Evolutionary conservation across 1,139 yeast genomes (phyloP).

Genomic region (Saccharomyces hybrid): DNA sequence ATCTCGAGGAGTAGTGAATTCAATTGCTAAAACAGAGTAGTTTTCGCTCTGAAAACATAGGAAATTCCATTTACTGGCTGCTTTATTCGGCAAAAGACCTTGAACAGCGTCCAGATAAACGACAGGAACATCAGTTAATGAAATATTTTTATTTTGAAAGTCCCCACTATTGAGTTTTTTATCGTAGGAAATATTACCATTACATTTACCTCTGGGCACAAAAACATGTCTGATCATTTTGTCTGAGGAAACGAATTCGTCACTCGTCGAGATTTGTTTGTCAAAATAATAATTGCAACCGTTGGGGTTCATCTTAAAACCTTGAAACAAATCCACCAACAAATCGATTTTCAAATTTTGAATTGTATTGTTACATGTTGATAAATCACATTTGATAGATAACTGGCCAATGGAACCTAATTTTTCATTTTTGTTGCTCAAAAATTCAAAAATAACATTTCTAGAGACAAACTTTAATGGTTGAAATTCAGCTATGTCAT

Average conservation of each 20-base stretch:
- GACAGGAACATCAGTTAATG: constrained; percentile 42
- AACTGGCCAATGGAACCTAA: constrained; percentile 10
- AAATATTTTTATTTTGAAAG: constrained; percentile 16
- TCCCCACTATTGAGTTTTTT: constrained; percentile 15
- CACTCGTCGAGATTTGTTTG: constrained; percentile 34
- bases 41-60: constrained; percentile 66
- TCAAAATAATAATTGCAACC: constrained; percentile 40
- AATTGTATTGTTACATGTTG: constrained; percentile 45
- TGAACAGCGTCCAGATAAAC: constrained; percentile 86
- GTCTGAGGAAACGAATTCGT: constrained; percentile 1
- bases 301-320: constrained; percentile 72
- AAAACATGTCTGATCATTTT: constrained; percentile 46
- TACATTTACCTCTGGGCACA: constrained; percentile 70
- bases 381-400: constrained; percentile 14
- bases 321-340: constrained; percentile 18
- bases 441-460: constrained; percentile 56
- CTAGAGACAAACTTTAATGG: constrained; percentile 35
- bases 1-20: constrained; percentile 74
- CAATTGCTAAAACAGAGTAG: constrained; percentile 69
- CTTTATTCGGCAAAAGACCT: constrained; percentile 92
- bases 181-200: constrained; percentile 45
- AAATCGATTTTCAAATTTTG: constrained; percentile 30
- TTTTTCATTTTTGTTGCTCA: constrained; percentile 34
- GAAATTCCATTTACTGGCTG: constrained; percentile 86
- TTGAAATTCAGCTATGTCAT: constrained; percentile 12